These are phyloP conservation scores for Neurospora sp. DNA, from an alignment of 495 filamentous ascomycete species.

Conservation along the genomic window DNA sequence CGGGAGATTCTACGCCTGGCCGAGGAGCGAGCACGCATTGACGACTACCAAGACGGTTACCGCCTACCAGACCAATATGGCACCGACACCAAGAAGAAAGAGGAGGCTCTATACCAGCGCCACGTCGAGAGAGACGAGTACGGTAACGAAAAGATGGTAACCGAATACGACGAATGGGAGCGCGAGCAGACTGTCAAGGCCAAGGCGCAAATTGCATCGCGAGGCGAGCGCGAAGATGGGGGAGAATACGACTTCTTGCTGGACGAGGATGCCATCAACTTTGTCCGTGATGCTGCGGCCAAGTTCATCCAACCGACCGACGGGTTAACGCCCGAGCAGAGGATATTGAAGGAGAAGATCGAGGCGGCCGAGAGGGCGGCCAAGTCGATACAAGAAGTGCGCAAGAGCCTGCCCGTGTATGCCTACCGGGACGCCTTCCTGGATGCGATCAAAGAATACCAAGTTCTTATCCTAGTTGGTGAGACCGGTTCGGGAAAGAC, in stretches of 20 bases:
- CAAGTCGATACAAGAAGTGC: conserved; percentile 76
- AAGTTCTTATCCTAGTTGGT: conserved; percentile 76
- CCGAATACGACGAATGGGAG: conserved; percentile 96
- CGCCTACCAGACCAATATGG: conserved; percentile 92
- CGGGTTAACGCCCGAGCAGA: conserved; percentile 66
- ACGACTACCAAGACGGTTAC: conserved; percentile 90
- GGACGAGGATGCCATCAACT: conserved; percentile 82
- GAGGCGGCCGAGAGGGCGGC: conserved; percentile 82
- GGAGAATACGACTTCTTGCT: conserved; percentile 93
- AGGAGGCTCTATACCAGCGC: conserved; percentile 81
- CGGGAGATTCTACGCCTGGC: conserved; percentile 77
- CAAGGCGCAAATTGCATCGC: conserved; percentile 69
- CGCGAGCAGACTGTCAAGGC: conserved; percentile 82
- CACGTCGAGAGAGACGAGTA: conserved; percentile 84
- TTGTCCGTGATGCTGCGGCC: conserved; percentile 65
- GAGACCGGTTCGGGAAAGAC: conserved; percentile 88
- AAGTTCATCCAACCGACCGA: conserved; percentile 42
- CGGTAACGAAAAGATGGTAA: conserved; percentile 82
- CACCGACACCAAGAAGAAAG: conserved; percentile 80
- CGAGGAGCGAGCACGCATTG: conserved; percentile 78
- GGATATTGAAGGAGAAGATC: conserved; percentile 65
- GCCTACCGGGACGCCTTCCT: conserved; percentile 65
- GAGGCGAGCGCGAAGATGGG: conserved; percentile 60
- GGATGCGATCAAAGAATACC: conserved; percentile 61
- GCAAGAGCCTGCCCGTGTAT: conserved; percentile 87